Conservation (phyloP, 495 filamentous ascomycete genomes). For the Cetradonia linearis region DNA sequence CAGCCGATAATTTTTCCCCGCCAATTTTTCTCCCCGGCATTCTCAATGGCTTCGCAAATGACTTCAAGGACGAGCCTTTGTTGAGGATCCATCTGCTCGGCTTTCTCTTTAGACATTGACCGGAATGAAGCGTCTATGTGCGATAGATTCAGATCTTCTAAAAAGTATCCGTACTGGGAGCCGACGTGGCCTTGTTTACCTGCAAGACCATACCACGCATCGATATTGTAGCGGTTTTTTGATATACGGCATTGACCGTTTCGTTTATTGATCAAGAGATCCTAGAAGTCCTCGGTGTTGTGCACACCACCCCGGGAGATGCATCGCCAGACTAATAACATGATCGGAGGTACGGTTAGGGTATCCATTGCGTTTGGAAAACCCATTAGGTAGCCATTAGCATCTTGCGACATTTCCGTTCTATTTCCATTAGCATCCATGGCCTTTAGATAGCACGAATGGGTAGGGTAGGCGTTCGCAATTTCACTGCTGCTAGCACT, state of each 20-base stretch:
- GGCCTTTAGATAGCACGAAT: background rate
- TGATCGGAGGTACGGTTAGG: background rate
- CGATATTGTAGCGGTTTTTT: slow-evolving; percentile 29
- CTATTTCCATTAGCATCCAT: background rate
- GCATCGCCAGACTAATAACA: slow-evolving; percentile 36
- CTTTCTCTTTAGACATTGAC: slow-evolving; percentile 35
- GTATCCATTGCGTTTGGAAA: background rate
- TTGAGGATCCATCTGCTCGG: slow-evolving; percentile 46
- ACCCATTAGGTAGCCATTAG: background rate
- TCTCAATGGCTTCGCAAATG: slow-evolving; percentile 32
- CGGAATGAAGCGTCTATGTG: slow-evolving; percentile 34
- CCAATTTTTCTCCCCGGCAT: slow-evolving; percentile 24
- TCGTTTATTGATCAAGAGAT: slow-evolving; percentile 30
- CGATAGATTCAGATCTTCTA: slow-evolving; percentile 32
- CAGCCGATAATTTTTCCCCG: slow-evolving; percentile 31
- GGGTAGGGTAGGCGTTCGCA: background rate
- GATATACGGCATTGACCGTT: slow-evolving; percentile 30
- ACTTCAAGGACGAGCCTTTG: slow-evolving; percentile 48
- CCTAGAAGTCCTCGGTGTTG: slow-evolving; percentile 31
- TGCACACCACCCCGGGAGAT: slow-evolving; percentile 39
- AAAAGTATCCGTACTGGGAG: slow-evolving; percentile 42
- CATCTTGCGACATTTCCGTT: background rate
- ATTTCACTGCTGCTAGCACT: background rate
- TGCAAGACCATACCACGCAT: slow-evolving; percentile 23
- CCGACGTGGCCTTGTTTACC: slow-evolving; percentile 19